Conservation (phyloP, 2,329 filamentous ascomycete genomes). For the Cadophora sp. region DNA sequence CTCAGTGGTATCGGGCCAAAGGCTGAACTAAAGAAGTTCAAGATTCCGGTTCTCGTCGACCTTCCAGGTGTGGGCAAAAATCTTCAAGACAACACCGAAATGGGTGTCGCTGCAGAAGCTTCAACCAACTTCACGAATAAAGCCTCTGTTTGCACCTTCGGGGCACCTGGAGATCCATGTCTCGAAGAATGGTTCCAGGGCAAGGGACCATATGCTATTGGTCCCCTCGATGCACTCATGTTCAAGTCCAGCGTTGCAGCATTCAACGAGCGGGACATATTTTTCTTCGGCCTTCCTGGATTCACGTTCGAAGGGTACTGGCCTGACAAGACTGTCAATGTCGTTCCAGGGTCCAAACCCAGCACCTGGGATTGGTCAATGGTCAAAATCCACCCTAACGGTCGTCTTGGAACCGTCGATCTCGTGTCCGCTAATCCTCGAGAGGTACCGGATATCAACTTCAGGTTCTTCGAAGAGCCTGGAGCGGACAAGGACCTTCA, state of each 20-base stretch:
- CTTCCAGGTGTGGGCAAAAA: constrained; percentile 70
- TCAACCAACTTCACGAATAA: constrained; percentile 47
- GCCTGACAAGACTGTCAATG: constrained; percentile 40
- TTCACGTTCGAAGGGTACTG: constrained; percentile 46
- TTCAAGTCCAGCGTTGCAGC: constrained; percentile 45
- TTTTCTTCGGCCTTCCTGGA: constrained; percentile 39
- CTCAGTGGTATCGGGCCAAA: constrained; percentile 52
- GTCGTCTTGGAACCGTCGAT: constrained; percentile 61
- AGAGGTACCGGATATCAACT: constrained; percentile 67
- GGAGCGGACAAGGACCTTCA: constrained; percentile 50
- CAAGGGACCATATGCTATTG: constrained; percentile 48
- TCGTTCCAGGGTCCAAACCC: not conserved
- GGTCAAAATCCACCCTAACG: constrained; percentile 38
- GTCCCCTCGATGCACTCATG: constrained; percentile 55
- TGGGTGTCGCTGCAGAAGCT: constrained; percentile 52
- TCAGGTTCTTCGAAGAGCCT: constrained; percentile 60
- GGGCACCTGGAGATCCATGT: constrained; percentile 48
- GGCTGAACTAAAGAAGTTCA: constrained; percentile 48
- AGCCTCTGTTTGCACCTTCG: constrained; percentile 46
- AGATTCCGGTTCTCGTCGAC: constrained; percentile 60
- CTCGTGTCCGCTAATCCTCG: constrained; percentile 67
- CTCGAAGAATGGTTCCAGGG: constrained; percentile 41
- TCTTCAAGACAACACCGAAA: constrained; percentile 60
- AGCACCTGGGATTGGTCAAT: constrained; percentile 10
- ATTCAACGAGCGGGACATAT: constrained; percentile 48